A percentile compares a stretch with the other conserved stretches of the same genome.
phyloP scores from a whole-genome alignment of 345 rosid genomes.

The Bruguiera gymnorhiza region DNA sequence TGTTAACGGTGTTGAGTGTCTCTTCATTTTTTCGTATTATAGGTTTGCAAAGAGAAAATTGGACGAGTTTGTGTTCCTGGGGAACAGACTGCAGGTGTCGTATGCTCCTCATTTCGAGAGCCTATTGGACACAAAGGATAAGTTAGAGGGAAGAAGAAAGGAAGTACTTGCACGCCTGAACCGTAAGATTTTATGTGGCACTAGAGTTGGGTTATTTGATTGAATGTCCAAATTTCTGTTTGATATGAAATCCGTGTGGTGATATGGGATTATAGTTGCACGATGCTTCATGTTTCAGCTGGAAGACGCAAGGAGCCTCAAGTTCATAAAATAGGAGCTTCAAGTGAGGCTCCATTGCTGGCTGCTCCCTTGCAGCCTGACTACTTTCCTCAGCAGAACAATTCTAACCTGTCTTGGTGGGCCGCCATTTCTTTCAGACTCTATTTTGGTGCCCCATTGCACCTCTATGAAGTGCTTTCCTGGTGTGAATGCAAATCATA shows the following conservation, averaged over 20 bases:
- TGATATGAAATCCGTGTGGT: neutral
- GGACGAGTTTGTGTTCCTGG: slow-evolving; percentile 75
- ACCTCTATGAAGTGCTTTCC: neutral
- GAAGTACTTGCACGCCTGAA: slow-evolving; percentile 65
- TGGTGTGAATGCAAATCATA: neutral
- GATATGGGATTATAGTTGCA: no score
- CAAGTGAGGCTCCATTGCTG: slow-evolving; percentile 21
- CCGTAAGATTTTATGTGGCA: slow-evolving; percentile 26
- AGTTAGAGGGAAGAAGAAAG: slow-evolving; percentile 74
- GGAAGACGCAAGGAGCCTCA: slow-evolving; percentile 36
- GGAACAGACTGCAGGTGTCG: slow-evolving; percentile 62
- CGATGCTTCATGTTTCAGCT: slow-evolving; percentile 29
- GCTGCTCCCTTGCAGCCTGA: slow-evolving; percentile 22
- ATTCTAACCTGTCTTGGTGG: slow-evolving; percentile 14
- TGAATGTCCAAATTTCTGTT: neutral
- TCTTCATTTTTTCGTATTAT: neutral
- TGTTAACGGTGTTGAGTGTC: neutral
- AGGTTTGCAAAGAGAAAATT: slow-evolving; percentile 90
- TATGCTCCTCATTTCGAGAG: slow-evolving; percentile 84
- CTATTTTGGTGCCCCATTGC: neutral
- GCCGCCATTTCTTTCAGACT: neutral
- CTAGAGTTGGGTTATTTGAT: neutral
- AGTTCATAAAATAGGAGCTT: slow-evolving; percentile 16
- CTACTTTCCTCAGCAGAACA: slow-evolving; percentile 15
- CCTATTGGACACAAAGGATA: slow-evolving; percentile 62